Conservation (phyloP, 331 rosid species). For the Quercus phellos region DNA sequence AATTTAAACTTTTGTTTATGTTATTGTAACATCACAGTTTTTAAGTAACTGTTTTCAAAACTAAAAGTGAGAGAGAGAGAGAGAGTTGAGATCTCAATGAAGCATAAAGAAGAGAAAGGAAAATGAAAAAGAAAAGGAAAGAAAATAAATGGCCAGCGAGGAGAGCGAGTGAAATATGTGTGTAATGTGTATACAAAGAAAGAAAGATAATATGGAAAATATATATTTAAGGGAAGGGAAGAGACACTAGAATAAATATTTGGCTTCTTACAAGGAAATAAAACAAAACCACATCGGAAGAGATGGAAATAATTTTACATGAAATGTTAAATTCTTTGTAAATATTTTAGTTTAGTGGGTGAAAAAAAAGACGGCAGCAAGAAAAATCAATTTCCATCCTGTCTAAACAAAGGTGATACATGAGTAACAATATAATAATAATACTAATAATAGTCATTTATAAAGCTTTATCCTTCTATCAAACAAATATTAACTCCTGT, state of each 20-base stretch:
- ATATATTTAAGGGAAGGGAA: slow-evolving; percentile 16
- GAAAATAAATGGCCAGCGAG: slow-evolving; percentile 29
- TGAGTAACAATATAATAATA: not conserved
- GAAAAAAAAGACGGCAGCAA: not conserved
- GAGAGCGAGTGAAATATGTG: slow-evolving; percentile 24
- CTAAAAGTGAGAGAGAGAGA: slow-evolving; percentile 5
- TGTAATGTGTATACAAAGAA: not conserved
- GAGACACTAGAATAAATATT: slow-evolving; percentile 10
- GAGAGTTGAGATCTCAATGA: slow-evolving; percentile 23
- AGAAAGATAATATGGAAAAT: not conserved
- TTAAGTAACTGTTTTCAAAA: not conserved
- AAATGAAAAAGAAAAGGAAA: slow-evolving; percentile 18
- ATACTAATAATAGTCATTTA: not conserved
- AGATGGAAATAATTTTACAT: not conserved
- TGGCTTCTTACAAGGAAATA: not conserved
- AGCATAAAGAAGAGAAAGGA: not conserved
- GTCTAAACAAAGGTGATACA: not conserved
- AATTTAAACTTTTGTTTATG: not conserved
- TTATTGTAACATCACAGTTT: not conserved
- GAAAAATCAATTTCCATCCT: not conserved
- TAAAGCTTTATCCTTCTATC: too few relatives aligned
- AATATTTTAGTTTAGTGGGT: not conserved
- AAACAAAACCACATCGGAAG: not conserved
- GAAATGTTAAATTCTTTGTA: not conserved
- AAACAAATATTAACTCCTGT: too few relatives aligned